Evolutionary conservation across 176 grass and related monocot species (phyloP).

Genomic region (Poa pratensis): DNA sequence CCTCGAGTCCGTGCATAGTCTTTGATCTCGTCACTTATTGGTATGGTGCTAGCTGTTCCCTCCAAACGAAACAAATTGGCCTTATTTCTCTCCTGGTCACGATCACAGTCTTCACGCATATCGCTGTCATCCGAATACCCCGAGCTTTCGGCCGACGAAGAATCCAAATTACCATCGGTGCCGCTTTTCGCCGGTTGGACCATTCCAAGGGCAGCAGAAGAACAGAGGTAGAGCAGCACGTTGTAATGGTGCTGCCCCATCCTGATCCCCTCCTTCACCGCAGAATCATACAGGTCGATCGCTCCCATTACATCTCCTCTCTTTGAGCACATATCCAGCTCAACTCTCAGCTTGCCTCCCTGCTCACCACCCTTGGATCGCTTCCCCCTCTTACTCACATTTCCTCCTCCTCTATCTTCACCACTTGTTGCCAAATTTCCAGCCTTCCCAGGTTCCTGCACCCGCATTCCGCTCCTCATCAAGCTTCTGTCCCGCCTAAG

Average conservation of each 20-base stretch:
- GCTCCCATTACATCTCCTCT: constrained; percentile 62
- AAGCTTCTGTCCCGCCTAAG: not conserved
- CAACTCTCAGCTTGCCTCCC: constrained; percentile 46
- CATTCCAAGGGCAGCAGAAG: constrained; percentile 57
- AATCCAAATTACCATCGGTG: constrained; percentile 17
- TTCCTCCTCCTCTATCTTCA: constrained; percentile 12
- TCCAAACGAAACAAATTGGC: not conserved
- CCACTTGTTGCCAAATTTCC: not conserved
- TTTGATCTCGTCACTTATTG: constrained; percentile 51
- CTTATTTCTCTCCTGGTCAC: not conserved
- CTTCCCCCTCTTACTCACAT: constrained; percentile 25
- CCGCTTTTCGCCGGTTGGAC: constrained; percentile 70
- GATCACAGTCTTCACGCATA: constrained; percentile 1
- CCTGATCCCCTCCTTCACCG: constrained; percentile 42
- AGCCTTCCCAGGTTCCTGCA: constrained; percentile 6
- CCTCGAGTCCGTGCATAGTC: constrained; percentile 54
- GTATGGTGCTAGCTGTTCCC: constrained; percentile 24
- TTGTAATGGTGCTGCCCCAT: constrained; percentile 72
- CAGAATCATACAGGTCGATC: constrained; percentile 58
- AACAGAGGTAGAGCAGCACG: constrained; percentile 73
- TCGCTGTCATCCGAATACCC: not conserved
- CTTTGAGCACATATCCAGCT: constrained; percentile 75
- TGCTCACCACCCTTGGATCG: constrained; percentile 30
- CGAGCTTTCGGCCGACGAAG: not conserved
- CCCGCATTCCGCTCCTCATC: constrained; percentile 26